phyloP scores from a whole-genome alignment of 2,329 filamentous ascomycete species.

The Epicoccum sorghinum region DNA sequence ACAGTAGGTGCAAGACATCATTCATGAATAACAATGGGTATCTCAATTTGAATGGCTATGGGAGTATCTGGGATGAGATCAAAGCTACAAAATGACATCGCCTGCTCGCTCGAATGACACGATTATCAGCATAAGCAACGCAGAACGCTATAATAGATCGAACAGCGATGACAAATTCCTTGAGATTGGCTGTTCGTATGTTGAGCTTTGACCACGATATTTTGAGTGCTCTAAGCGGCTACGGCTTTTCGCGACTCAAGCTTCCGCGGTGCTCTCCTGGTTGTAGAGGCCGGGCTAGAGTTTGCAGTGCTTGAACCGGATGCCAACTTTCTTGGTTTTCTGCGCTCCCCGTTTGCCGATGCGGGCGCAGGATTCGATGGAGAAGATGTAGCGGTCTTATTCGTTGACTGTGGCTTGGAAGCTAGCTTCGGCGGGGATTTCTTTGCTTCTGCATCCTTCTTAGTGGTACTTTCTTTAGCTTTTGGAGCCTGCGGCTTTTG shows the following conservation, averaged over 20 bases:
- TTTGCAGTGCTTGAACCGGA: conserved; percentile 19
- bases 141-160: too few species aligned
- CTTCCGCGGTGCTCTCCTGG: conserved; percentile 34
- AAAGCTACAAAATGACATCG: too few species aligned
- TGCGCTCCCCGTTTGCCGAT: conserved; percentile 15
- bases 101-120: too few species aligned
- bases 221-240: neutral
- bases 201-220: too few species aligned
- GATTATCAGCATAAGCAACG: too few species aligned
- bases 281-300: conserved; percentile 7
- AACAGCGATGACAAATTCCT: too few species aligned
- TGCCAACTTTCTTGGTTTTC: conserved; percentile 37
- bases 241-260: conserved; percentile 29
- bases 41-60: too few species aligned
- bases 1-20: too few species aligned
- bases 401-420: conserved; percentile 17
- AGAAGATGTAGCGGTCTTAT: conserved; percentile 12
- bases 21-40: too few species aligned
- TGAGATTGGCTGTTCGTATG: too few species aligned
- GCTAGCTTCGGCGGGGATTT: conserved; percentile 15
- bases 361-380: conserved; percentile 11
- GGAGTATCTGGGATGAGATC: too few species aligned
- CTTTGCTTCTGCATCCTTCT: conserved; percentile 4
- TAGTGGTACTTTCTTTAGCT: neutral
- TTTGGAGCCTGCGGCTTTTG: neutral